phyloP scores from a whole-genome alignment of 1,139 yeast genomes.

The Magnusiomyces tetraspermus region DNA sequence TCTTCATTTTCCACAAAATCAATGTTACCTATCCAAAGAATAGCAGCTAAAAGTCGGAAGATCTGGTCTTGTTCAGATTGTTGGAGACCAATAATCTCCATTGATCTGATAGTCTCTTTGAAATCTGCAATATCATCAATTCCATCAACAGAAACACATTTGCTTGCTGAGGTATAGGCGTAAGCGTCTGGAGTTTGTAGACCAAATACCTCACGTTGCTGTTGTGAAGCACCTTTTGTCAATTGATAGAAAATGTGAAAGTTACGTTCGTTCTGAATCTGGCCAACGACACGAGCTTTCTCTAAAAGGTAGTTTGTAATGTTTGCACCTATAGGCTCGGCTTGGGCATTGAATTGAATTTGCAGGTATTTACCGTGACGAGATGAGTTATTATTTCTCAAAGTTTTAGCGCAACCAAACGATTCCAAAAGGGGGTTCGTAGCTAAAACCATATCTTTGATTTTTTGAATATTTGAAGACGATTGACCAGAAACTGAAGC shows the following conservation, averaged over 20 bases:
- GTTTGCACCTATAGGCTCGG: conserved; percentile 90
- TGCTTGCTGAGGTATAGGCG: conserved; percentile 76
- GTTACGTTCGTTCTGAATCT: conserved; percentile 84
- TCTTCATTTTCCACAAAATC: conserved; percentile 72
- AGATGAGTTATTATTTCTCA: conserved; percentile 91
- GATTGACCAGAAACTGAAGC: conserved; percentile 69
- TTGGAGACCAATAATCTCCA: conserved; percentile 75
- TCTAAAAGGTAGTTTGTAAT: conserved; percentile 91
- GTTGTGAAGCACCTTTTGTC: conserved; percentile 82
- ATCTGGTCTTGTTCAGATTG: conserved; percentile 84
- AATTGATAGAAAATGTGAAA: conserved; percentile 96
- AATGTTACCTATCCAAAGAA: conserved; percentile 91
- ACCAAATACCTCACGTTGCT: conserved; percentile 75
- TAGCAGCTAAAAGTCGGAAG: conserved; percentile 72
- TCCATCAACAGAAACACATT: conserved; percentile 78
- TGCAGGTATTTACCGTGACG: conserved; percentile 96
- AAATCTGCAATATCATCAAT: conserved; percentile 77
- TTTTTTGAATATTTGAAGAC: conserved; percentile 60
- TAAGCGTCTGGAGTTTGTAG: conserved; percentile 92
- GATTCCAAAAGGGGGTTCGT: conserved; percentile 94
- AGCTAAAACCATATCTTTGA: conserved; percentile 95
- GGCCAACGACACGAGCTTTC: conserved; percentile 92
- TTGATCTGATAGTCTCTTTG: conserved; percentile 71
- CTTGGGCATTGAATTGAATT: conserved; percentile 70
- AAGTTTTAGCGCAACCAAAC: conserved; percentile 96